Conservation (phyloP, 78 protist genomes). For the Speleostelium caveatum region DNA sequence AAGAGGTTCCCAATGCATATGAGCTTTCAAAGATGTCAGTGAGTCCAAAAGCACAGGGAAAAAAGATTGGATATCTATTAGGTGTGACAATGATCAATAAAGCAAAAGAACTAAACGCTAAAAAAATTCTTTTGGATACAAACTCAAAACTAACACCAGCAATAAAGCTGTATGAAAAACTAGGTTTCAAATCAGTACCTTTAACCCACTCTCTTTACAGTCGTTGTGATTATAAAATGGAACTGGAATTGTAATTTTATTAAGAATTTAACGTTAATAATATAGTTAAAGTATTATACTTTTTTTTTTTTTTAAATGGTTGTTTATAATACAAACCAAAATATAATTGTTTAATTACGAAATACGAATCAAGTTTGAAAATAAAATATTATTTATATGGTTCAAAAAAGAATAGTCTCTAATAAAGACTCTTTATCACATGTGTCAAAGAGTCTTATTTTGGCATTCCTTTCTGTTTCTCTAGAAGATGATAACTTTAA, state of each 20-base stretch:
- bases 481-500: too few relatives aligned
- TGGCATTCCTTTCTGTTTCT: too few relatives aligned
- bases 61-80: slow-evolving; percentile 1
- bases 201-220: neutral
- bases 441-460: too few relatives aligned
- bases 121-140: slow-evolving; percentile 4
- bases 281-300: too few relatives aligned
- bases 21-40: slow-evolving; percentile 13
- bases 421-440: too few relatives aligned
- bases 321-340: too few relatives aligned
- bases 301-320: too few relatives aligned
- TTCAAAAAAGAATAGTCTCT: too few relatives aligned
- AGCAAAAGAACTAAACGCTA: slow-evolving; percentile 11
- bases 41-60: slow-evolving; percentile 14
- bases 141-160: neutral
- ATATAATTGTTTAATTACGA: too few relatives aligned
- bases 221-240: neutral
- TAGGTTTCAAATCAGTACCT: slow-evolving; percentile 1
- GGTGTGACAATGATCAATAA: neutral
- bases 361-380: too few relatives aligned
- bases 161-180: slow-evolving; percentile 17
- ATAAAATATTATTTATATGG: too few relatives aligned
- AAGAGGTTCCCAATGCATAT: neutral
- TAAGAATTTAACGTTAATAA: too few relatives aligned
- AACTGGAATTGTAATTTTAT: neutral